A percentile compares a stretch with the other conserved stretches of the same genome.
These are phyloP conservation scores for Fusarium sp. DNA, from an alignment of 2,329 filamentous ascomycete species.

Conservation along the genomic window DNA sequence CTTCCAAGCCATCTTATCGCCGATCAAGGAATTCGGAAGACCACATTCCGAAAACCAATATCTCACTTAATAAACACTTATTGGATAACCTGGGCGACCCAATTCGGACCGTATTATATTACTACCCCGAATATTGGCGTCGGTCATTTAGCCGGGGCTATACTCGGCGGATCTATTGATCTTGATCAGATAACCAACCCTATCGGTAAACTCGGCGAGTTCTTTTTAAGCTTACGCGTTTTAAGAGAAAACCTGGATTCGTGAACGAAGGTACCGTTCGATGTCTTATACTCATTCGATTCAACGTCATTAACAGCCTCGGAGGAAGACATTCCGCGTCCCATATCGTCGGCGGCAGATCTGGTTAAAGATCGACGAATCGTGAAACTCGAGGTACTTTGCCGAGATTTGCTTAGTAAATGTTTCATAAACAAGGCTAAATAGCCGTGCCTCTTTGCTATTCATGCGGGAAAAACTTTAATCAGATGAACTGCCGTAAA, in stretches of 20 bases:
- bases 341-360: neutral
- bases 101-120: neutral
- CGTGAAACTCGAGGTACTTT: neutral
- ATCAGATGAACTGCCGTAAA: neutral
- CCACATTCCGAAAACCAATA: constrained; percentile 4
- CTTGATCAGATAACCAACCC: neutral
- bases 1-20: constrained; percentile 2
- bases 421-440: neutral
- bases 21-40: constrained; percentile 19
- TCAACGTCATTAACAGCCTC: neutral
- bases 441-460: neutral
- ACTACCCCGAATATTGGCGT: neutral
- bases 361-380: neutral
- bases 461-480: neutral
- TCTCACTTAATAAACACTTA: neutral
- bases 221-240: neutral
- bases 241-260: neutral
- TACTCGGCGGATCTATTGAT: neutral
- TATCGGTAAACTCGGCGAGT: neutral
- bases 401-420: neutral
- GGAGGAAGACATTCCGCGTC: constrained; percentile 15
- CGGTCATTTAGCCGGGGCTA: neutral
- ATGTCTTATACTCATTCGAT: neutral
- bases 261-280: neutral
- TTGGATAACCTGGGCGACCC: neutral